Base-by-base conservation (phyloP, 2,329 filamentous ascomycete species). In the Trichocomaceae sp. region DNA sequence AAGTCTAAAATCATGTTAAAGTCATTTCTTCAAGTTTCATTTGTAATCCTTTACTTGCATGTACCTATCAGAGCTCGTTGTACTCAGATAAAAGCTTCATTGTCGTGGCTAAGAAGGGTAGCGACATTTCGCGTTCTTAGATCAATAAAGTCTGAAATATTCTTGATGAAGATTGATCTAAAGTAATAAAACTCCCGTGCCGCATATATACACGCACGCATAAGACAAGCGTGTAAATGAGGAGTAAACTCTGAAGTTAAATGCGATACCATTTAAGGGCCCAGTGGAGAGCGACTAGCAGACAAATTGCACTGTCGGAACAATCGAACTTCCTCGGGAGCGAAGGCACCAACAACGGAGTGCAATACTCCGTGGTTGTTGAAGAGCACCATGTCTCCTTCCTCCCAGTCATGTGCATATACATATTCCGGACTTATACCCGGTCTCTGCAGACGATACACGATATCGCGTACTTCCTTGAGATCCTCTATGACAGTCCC, bases 231-330 rank as follows among this genome's bases (percentile, higher is more conserved):
- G 15, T 35, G 12, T 4, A 35, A 35, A 9, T 33, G 12, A 35
- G 31, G 3, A 13, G 31, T 35, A 35, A 35, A 15, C 2, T 15
- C 31, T 3, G 13, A 33, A 35, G 31, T 13, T 35, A 15, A 5
- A 5, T 45, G n/a, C 17, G 12, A 5, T 45, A 26, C 17, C 23
- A 35, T 13, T 55, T 33, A 55, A 35, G 56, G 54, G 10, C 23
- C 45, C 26, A 56, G 23, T 2, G 56, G 54, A 20, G 49, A 37
- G 8, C 46, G 42, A 26, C 56, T 54, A 10, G 63, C 65, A n/a
- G 87, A 86, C 68, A 90, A 76, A 67, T 91, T 90, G 71, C 87
- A 91, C 74, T 91, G 87, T 59, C 87, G 75, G 66, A 91, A 90
- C 57, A 91, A 67, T 45, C 87, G 73, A 31, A 90, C 82, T 73